These are phyloP conservation scores for Saitoella complicata DNA, from an alignment of 805 yeast species.

Conservation along the genomic window DNA sequence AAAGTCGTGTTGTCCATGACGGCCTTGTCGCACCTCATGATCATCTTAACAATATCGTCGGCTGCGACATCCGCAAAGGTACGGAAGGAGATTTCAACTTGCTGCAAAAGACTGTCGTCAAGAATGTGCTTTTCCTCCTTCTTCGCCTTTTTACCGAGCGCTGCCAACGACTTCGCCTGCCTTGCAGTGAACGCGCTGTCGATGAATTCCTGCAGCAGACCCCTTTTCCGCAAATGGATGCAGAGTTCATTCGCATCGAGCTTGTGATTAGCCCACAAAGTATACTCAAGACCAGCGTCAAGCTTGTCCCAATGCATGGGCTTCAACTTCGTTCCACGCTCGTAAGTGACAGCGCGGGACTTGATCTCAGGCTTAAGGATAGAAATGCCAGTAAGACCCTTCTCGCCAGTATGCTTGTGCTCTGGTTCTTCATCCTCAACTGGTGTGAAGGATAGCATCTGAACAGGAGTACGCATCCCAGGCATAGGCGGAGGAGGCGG, in stretches of 20 bases:
- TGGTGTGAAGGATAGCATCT: constrained; percentile 1
- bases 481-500: constrained; percentile 15
- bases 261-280: constrained; percentile 56
- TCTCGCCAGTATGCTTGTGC: background rate
- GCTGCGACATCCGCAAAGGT: constrained; percentile 48
- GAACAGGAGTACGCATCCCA: constrained; percentile 9
- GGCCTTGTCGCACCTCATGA: constrained; percentile 60
- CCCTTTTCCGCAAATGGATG: constrained; percentile 51
- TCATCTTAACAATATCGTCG: constrained; percentile 48
- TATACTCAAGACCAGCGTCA: constrained; percentile 55
- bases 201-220: constrained; percentile 58
- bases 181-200: constrained; percentile 80
- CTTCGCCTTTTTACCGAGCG: constrained; percentile 28
- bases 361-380: background rate
- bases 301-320: constrained; percentile 96
- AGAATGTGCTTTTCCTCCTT: constrained; percentile 42
- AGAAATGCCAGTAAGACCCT: background rate
- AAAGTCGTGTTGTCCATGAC: constrained; percentile 55
- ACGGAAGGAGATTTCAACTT: constrained; percentile 85
- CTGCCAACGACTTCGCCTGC: constrained; percentile 32
- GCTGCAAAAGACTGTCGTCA: constrained; percentile 84
- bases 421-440: background rate
- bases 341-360: constrained; percentile 7
- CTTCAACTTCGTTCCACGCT: constrained; percentile 60
- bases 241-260: constrained; percentile 26